phyloP scores from a whole-genome alignment of 495 filamentous ascomycete genomes.

The Podospora appendiculata region DNA sequence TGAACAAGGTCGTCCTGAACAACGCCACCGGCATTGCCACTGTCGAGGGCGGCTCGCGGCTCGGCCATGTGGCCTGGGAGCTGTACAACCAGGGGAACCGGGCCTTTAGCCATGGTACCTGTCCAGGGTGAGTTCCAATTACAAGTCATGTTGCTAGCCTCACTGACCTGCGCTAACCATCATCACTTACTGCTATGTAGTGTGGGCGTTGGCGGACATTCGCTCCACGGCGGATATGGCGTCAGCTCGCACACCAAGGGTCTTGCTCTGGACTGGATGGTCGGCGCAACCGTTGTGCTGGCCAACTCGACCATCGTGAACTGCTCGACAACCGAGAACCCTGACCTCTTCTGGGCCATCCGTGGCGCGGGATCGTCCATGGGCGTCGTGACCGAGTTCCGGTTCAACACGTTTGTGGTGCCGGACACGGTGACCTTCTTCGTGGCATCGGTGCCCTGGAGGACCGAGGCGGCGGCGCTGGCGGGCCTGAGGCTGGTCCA shows the following conservation, averaged over 20 bases:
- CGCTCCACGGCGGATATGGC: conserved; percentile 37
- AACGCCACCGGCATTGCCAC: conserved; percentile 29
- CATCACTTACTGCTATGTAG: conserved; percentile 7
- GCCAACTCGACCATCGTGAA: conserved; percentile 35
- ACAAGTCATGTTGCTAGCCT: background rate
- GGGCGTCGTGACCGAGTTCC: conserved; percentile 35
- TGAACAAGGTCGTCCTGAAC: conserved; percentile 35
- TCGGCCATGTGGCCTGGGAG: conserved; percentile 36
- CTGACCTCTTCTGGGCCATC: conserved; percentile 40
- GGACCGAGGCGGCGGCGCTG: conserved; percentile 13
- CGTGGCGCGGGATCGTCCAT: conserved; percentile 36
- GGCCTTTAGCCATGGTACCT: conserved; percentile 39
- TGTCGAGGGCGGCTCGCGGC: conserved; percentile 29
- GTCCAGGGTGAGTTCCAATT: conserved; percentile 28
- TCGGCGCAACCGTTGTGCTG: conserved; percentile 33
- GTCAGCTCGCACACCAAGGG: conserved; percentile 38
- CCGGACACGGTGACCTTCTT: conserved; percentile 32
- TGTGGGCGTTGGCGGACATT: conserved; percentile 36
- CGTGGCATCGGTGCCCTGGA: conserved; percentile 27
- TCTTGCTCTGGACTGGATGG: conserved; percentile 36
- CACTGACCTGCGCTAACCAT: conserved; percentile 6
- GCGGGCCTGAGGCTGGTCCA: conserved; percentile 28
- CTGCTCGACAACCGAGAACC: conserved; percentile 31
- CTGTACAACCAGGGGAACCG: conserved; percentile 36
- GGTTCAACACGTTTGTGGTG: conserved; percentile 35